Conservation (phyloP, 2,329 filamentous ascomycete species). For the Raffaelea ambrosiae region DNA sequence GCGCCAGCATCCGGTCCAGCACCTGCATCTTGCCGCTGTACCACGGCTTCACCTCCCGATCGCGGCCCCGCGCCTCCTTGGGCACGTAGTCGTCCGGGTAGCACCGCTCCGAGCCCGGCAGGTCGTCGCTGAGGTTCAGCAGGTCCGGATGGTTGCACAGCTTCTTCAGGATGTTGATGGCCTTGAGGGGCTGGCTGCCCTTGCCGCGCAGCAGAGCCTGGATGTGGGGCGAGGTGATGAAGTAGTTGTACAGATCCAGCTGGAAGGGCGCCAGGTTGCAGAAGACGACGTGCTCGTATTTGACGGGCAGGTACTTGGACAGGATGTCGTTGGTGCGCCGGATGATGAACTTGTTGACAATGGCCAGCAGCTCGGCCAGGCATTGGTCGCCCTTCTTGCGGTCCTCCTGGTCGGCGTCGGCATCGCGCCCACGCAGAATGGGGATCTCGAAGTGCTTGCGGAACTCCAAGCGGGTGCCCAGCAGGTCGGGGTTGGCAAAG, state of each 20-base stretch:
- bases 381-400: conserved; percentile 76
- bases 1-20: conserved; percentile 92
- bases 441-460: conserved; percentile 90
- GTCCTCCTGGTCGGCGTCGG: conserved; percentile 76
- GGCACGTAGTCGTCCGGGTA: conserved; percentile 84
- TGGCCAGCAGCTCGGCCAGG: conserved; percentile 65
- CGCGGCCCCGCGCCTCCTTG: conserved; percentile 77
- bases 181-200: conserved; percentile 91
- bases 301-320: conserved; percentile 94
- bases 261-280: conserved; percentile 93
- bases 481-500: conserved; percentile 88
- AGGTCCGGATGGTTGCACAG: conserved; percentile 97
- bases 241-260: conserved; percentile 89
- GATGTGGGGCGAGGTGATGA: conserved; percentile 92
- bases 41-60: conserved; percentile 88
- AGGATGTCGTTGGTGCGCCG: conserved; percentile 95
- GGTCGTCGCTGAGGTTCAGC: conserved; percentile 70
- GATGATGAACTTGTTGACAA: conserved; percentile 99
- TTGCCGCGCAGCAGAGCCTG: conserved; percentile 86
- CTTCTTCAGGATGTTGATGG: conserved; percentile 94
- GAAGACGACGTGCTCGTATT: conserved; percentile 99
- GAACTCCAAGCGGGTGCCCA: conserved; percentile 85
- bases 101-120: conserved; percentile 75
- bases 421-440: conserved; percentile 85
- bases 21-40: conserved; percentile 99